Evolutionary conservation across 495 filamentous ascomycete species (phyloP), one percentile per base, ranked within the genome.

Genomic region (Penicillium lividum): DNA sequence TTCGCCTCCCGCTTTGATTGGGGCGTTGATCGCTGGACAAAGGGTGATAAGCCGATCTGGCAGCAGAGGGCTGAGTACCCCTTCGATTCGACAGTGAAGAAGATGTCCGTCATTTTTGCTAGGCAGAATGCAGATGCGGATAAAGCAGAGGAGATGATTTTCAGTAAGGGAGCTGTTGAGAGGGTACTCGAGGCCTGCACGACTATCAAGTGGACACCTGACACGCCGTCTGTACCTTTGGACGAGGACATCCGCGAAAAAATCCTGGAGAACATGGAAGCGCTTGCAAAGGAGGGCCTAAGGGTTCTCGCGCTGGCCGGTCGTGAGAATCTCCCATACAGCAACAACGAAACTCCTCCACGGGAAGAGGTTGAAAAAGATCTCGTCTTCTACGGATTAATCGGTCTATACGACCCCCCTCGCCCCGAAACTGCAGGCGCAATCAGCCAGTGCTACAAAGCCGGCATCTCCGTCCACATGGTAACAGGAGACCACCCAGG

Each of bases 141-240:
- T 40, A 59, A 68, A 8, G 62, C 53, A 1, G 73, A 56, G 2
- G 65, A 81, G 31, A 68, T 78, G 58, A 67, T 86, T 9, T 92
- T 92, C 66, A 86, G 84, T 55, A 94, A 94, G 68, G 90, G 90
- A 4, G 90, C 90, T 6, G 90, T 92, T 36, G 90, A 94, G 69
- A 84, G 89, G 22, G 78, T 94, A 10, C 68, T 94, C 34, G 88
- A 91, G 55, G 70, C 89, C 7, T 93, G 90, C 72, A 76, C 73
- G 5, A 70, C 68, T 1, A 71, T 85, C 55, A 75, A 76, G 54
- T 73, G 74, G 70, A 67, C 71, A n/a, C 62, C 74, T 10, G 75
- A 65, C 4, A 57, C 73, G 0, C 65, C 60, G 5, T 69, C 78
- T 0, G 73, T 60, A 3, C 62, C 75, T 1, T 60, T 86, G 54